Base-by-base conservation (phyloP, 2,329 filamentous ascomycete genomes). In the Thyridium curvatum region DNA sequence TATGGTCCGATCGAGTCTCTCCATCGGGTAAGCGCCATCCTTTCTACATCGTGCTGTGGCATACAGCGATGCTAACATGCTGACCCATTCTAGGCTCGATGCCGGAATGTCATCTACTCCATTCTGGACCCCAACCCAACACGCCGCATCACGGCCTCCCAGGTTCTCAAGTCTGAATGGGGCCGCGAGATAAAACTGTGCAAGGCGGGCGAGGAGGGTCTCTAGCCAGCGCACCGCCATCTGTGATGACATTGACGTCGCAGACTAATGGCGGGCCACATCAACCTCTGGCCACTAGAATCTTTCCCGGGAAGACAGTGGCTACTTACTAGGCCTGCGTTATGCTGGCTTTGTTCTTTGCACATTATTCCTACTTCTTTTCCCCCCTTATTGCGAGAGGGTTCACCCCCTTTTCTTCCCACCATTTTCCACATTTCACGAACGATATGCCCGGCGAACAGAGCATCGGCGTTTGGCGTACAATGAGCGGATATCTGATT, bases 161-260 rank as follows among this genome's bases (percentile, higher is more conserved):
- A 98, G 66, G 88, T 97, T 41, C 79, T 98, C 54, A 95, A 95
- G 65, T 97, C 91, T 4, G 93, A 98, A 69, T 98, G 93, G 93
- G 89, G 93, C 50, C 86, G 93, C 51, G 91, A 96, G 64, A 96
- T 97, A 64, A 94, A 90, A 66, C 76, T 97, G 41, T 98, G 93
- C 71, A 93, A 90, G 65, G 91, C 93, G 44, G 93, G 91, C 50
- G 87, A 97, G 65, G 90, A 97, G 72, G 93, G 93, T 41, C 82
- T 94, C 53, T 96, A 75, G 64, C 48, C 42, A 44, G 41, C 41
- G 51, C 41, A 47, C 55, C 55, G 56, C 49, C 52, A 47, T 50
- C 34, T 39, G 42, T 40, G 41, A 46, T 45, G 43, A 34, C 8
- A 12, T 7, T 32, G 8, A 10, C 21, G 21, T 26, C 21, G 10